These are phyloP conservation scores for Xylaria sp. DNA, from an alignment of 2,329 filamentous ascomycete genomes.

Conservation along the genomic window DNA sequence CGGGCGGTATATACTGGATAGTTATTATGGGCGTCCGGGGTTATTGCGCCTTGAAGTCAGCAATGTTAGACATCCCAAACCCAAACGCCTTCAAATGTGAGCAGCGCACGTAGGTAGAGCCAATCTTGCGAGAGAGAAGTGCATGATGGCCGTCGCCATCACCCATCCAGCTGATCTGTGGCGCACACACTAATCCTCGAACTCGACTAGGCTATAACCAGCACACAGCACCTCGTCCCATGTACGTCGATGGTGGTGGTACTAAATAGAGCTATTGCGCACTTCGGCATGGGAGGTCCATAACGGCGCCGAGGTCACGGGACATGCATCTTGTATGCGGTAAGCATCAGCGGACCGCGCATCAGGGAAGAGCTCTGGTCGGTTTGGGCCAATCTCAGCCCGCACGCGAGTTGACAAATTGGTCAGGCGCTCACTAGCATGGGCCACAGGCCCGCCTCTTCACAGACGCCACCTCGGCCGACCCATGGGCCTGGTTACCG, in stretches of 20 bases:
- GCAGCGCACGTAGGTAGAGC: neutral
- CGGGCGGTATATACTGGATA: neutral
- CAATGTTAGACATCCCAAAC: neutral
- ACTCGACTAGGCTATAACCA: neutral
- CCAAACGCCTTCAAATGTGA: neutral
- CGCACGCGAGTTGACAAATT: slow-evolving; percentile 17
- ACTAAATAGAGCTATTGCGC: neutral
- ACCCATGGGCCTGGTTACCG: slow-evolving; percentile 25
- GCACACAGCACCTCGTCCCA: neutral
- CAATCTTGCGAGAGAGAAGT: neutral
- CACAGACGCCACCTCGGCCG: slow-evolving; percentile 14
- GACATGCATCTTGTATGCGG: slow-evolving; percentile 25
- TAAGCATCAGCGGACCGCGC: slow-evolving; percentile 22
- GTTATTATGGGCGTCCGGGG: neutral
- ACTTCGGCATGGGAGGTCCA: slow-evolving; percentile 4
- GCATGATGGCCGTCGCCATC: neutral
- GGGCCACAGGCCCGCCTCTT: slow-evolving; percentile 11
- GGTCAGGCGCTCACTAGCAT: slow-evolving; percentile 21
- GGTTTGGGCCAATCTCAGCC: slow-evolving; percentile 18
- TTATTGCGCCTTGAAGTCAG: neutral
- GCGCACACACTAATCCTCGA: neutral
- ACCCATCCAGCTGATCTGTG: slow-evolving; percentile 1
- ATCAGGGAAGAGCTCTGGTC: neutral
- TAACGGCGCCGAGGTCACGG: slow-evolving; percentile 29
- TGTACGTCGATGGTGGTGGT: neutral